phyloP scores from a whole-genome alignment of 2,329 filamentous ascomycete species.

The Fusarium odoratissimum region DNA sequence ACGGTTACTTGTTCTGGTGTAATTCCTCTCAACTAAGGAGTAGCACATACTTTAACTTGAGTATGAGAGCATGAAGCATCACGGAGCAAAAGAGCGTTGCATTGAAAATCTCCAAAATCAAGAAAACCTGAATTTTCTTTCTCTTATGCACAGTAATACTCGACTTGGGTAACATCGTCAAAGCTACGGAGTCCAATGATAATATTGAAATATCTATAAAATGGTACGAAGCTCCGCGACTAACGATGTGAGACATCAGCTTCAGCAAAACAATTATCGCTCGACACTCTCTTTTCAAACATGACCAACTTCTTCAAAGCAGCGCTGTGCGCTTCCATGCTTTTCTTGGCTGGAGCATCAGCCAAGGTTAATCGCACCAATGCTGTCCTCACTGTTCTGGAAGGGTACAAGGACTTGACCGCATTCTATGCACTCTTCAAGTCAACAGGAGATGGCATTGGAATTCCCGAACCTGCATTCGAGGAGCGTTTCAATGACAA shows the following conservation, averaged over 20 bases:
- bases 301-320: background rate
- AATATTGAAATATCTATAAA: background rate
- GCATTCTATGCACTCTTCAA: background rate
- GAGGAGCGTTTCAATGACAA: slow-evolving; percentile 5
- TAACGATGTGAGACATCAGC: background rate
- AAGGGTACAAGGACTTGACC: background rate
- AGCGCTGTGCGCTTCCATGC: background rate
- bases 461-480: background rate
- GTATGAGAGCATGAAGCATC: background rate
- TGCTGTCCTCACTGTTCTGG: slow-evolving; percentile 1
- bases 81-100: background rate
- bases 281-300: background rate
- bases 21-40: background rate
- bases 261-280: background rate
- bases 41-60: background rate
- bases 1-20: background rate
- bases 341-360: background rate
- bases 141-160: background rate
- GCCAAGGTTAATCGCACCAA: background rate
- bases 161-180: background rate
- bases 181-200: background rate
- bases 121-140: background rate
- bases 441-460: background rate
- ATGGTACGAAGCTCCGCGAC: background rate
- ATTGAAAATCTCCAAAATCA: background rate